Evolutionary conservation across 495 filamentous ascomycete species (phyloP).

Genomic region (Oidiodendron maius): DNA sequence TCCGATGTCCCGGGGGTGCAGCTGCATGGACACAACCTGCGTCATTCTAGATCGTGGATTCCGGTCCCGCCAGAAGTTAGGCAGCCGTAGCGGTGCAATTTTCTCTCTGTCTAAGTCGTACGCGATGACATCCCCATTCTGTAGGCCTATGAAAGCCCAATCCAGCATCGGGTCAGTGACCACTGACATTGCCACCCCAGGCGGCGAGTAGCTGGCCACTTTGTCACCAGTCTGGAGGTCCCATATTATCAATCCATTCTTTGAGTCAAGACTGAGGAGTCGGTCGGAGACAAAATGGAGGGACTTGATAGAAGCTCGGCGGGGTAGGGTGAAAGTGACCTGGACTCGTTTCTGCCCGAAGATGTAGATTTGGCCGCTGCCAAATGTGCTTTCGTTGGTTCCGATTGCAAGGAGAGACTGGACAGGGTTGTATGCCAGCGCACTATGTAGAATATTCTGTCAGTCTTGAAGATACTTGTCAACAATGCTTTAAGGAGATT

Average conservation of each 20-base stretch:
- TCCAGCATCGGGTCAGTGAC: constrained; percentile 85
- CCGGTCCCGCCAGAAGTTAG: constrained; percentile 75
- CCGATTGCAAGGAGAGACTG: constrained; percentile 93
- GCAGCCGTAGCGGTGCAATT: constrained; percentile 69
- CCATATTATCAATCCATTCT: constrained; percentile 77
- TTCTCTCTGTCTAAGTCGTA: constrained; percentile 84
- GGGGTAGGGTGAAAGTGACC: constrained; percentile 57
- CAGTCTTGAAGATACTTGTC: too few species aligned
- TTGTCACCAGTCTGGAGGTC: constrained; percentile 57
- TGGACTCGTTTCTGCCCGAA: constrained; percentile 71
- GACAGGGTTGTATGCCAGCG: constrained; percentile 82
- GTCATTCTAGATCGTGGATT: constrained; percentile 32
- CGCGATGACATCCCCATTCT: constrained; percentile 74
- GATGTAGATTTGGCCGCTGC: constrained; percentile 60
- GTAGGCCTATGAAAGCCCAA: constrained; percentile 76
- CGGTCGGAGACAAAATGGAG: constrained; percentile 75
- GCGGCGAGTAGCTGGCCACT: constrained; percentile 61
- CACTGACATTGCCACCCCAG: constrained; percentile 57
- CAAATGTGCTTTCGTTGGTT: constrained; percentile 65
- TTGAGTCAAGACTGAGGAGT: constrained; percentile 74
- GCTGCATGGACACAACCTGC: constrained; percentile 62
- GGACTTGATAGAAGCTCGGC: constrained; percentile 61
- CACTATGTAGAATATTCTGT: constrained; percentile 33
- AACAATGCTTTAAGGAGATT: too few species aligned
- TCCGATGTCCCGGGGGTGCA: constrained; percentile 93